phyloP scores from a whole-genome alignment of 768 basidiomycete genomes.

The Phanerochaete carnosa region DNA sequence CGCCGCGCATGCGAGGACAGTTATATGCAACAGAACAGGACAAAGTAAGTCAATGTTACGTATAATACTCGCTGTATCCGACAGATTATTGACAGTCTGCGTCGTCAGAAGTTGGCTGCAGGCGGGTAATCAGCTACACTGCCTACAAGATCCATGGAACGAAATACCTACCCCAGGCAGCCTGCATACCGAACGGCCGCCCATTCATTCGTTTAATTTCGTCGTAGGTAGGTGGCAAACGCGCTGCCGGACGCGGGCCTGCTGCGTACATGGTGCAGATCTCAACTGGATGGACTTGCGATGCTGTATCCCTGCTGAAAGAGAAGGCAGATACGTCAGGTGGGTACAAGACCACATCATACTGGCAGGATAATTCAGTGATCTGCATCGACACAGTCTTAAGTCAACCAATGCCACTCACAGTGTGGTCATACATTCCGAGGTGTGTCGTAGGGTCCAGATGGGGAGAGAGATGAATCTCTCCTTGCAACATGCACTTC shows the following conservation, averaged over 20 bases:
- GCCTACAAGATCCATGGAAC: background rate
- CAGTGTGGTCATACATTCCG: background rate
- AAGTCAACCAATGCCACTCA: background rate
- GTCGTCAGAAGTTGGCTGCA: background rate
- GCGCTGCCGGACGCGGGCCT: slow-evolving; percentile 11
- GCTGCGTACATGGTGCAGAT: slow-evolving; percentile 10
- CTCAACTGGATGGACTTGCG: slow-evolving; percentile 2
- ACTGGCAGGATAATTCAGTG: background rate
- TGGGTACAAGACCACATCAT: slow-evolving; percentile 5
- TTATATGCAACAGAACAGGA: too few relatives aligned
- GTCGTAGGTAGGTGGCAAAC: slow-evolving; percentile 8
- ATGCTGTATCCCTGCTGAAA: background rate
- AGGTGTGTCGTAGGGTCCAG: background rate
- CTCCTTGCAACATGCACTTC: background rate
- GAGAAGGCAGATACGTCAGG: slow-evolving; percentile 2
- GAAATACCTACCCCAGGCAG: background rate
- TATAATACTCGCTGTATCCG: too few relatives aligned
- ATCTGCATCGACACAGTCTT: background rate
- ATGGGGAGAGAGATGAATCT: slow-evolving; percentile 3
- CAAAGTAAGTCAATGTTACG: too few relatives aligned
- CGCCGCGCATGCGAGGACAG: too few relatives aligned
- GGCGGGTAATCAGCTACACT: background rate
- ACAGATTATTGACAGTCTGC: too few relatives aligned
- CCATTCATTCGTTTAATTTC: background rate
- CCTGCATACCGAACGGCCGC: background rate